A percentile compares a stretch with the other conserved stretches of the same genome.
Evolutionary conservation across 2,329 filamentous ascomycete species (phyloP).

Genomic region (Didymella keratinophila): DNA sequence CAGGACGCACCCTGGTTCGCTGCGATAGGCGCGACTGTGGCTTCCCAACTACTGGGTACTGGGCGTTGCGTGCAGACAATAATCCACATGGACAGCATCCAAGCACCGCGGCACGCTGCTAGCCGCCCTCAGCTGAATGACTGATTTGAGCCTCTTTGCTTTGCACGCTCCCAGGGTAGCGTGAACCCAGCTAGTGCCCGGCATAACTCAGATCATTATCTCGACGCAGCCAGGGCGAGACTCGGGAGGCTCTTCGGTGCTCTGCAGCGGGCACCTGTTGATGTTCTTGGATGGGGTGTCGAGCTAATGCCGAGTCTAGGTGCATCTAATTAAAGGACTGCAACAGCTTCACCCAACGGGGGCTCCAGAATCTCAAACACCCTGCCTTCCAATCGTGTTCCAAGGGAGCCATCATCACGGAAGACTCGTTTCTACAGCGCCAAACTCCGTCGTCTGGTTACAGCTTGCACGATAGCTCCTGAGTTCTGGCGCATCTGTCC

Average conservation of each 20-base stretch:
- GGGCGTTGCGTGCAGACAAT: neutral
- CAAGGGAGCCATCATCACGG: neutral
- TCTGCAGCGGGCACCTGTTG: constrained; percentile 5
- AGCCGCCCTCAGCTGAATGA: neutral
- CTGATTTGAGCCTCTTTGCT: constrained; percentile 7
- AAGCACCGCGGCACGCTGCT: constrained; percentile 1
- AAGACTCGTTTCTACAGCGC: neutral
- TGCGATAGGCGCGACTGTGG: constrained; percentile 9
- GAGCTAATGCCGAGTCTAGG: constrained; percentile 8
- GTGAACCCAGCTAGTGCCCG: constrained; percentile 11
- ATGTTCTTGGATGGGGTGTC: constrained; percentile 2
- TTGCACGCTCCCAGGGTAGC: neutral
- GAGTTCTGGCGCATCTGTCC: neutral
- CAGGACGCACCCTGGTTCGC: constrained; percentile 1
- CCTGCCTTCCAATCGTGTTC: constrained; percentile 11
- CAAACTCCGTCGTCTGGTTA: neutral
- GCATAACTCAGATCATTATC: constrained; percentile 5
- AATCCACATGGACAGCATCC: constrained; percentile 8
- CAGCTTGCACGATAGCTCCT: neutral
- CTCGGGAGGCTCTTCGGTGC: neutral
- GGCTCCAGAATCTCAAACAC: constrained; percentile 14
- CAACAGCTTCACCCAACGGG: constrained; percentile 13
- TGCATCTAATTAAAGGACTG: constrained; percentile 22
- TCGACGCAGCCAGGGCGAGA: constrained; percentile 10
- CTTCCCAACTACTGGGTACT: neutral